A percentile compares a stretch with the other conserved stretches of the same genome.
These are phyloP conservation scores for Solanum arcanum DNA, from an alignment of 257 asterid species.

Conservation along the genomic window DNA sequence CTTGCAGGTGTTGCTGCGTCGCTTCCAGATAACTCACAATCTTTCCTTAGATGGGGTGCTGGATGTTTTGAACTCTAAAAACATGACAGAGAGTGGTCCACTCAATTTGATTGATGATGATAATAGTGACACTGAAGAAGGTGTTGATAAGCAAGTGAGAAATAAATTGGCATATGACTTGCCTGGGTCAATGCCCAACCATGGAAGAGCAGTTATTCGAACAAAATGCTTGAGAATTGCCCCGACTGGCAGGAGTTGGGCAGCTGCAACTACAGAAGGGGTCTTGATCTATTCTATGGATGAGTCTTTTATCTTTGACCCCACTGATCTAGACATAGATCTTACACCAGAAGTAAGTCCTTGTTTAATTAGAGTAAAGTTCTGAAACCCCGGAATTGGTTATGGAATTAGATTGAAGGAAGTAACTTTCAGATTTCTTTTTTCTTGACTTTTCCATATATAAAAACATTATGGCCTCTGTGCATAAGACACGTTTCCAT, in stretches of 20 bases:
- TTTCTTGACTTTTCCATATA: neutral
- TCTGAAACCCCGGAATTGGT: neutral
- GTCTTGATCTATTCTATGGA: conserved; percentile 86
- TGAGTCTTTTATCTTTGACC: conserved; percentile 87
- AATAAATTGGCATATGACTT: conserved; percentile 58
- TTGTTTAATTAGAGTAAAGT: neutral
- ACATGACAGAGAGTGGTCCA: conserved; percentile 93
- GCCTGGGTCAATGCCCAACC: conserved; percentile 91
- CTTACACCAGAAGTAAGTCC: conserved; percentile 87
- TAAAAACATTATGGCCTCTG: neutral
- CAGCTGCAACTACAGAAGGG: conserved; percentile 99
- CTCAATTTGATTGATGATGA: conserved; percentile 80
- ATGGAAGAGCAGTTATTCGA: conserved; percentile 72
- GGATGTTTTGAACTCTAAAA: conserved; percentile 88
- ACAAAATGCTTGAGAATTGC: conserved; percentile 87
- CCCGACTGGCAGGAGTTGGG: conserved; percentile 98
- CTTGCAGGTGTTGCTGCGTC: conserved; percentile 71
- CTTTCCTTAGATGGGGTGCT: conserved; percentile 89
- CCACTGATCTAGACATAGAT: conserved; percentile 95
- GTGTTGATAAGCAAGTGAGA: conserved; percentile 67
- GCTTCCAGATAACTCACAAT: conserved; percentile 79
- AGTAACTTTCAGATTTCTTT: neutral
- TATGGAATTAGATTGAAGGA: neutral
- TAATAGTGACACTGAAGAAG: conserved; percentile 79
- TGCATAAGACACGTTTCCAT: neutral